Evolutionary conservation across 2,329 filamentous ascomycete genomes (phyloP).

Genomic region (Pestalotiopsis sp.): DNA sequence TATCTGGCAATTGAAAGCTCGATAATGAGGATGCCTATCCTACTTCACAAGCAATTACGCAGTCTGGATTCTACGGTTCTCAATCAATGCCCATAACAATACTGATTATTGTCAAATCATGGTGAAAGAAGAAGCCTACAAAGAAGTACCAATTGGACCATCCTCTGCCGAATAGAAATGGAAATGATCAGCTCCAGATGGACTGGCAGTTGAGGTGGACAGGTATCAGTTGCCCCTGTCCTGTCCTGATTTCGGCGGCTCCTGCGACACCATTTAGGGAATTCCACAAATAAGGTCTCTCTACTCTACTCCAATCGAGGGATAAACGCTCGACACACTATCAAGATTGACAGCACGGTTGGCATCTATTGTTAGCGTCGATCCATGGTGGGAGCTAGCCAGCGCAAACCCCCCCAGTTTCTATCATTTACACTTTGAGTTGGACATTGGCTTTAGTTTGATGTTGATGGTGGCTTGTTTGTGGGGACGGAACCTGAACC

Average conservation of each 20-base stretch:
- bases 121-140: background rate
- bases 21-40: background rate
- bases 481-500: background rate
- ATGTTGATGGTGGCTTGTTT: constrained; percentile 7
- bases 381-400: constrained; percentile 11
- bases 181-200: background rate
- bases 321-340: constrained; percentile 2
- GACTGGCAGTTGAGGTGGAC: background rate
- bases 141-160: background rate
- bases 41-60: background rate
- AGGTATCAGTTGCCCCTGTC: background rate
- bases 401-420: constrained; percentile 6
- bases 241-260: background rate
- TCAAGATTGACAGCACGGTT: constrained; percentile 15
- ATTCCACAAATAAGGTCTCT: background rate
- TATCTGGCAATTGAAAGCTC: background rate
- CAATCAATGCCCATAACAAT: background rate
- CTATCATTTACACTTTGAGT: background rate
- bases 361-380: constrained; percentile 15
- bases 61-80: background rate
- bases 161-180: background rate
- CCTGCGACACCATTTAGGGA: background rate
- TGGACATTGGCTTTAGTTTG: constrained; percentile 2
- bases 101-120: background rate
- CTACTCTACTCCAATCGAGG: background rate